phyloP scores from a whole-genome alignment of 2,329 filamentous ascomycete species.

The Pochonia chlamydosporia region DNA sequence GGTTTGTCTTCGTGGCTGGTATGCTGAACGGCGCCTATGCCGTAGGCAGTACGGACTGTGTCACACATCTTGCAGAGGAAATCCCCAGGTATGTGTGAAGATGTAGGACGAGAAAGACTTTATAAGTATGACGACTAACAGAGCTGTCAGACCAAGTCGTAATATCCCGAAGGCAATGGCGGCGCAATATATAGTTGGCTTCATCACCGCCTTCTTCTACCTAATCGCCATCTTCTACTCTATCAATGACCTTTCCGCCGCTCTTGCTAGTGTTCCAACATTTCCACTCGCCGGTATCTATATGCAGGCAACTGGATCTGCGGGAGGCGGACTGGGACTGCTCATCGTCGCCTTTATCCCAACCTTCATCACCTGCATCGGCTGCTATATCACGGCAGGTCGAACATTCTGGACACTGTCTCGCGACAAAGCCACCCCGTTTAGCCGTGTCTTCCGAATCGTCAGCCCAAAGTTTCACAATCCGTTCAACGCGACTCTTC shows the following conservation, averaged over 20 bases:
- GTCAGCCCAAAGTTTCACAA: conserved; percentile 39
- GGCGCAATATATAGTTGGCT: conserved; percentile 35
- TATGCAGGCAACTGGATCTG: conserved; percentile 37
- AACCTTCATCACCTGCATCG: neutral
- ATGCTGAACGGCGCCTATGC: conserved; percentile 52
- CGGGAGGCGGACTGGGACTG: conserved; percentile 34
- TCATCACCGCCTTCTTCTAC: conserved; percentile 38
- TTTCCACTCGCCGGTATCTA: conserved; percentile 57
- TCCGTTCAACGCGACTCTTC: conserved; percentile 50
- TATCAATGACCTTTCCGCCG: conserved; percentile 40
- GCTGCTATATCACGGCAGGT: neutral
- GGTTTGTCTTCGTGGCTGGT: neutral
- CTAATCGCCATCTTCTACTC: conserved; percentile 41
- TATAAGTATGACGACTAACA: neutral
- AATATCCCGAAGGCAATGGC: conserved; percentile 41
- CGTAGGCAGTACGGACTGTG: conserved; percentile 53
- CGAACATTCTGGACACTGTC: neutral
- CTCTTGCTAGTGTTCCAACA: conserved; percentile 35
- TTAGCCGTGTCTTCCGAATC: conserved; percentile 28
- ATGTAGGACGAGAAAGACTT: neutral
- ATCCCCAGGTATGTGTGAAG: conserved; percentile 34
- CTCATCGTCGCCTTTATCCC: neutral
- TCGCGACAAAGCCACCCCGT: neutral
- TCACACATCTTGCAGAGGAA: conserved; percentile 51
- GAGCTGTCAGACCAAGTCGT: conserved; percentile 18